These are phyloP conservation scores for Lophiotrema nucula DNA, from an alignment of 495 filamentous ascomycete genomes.

Conservation along the genomic window DNA sequence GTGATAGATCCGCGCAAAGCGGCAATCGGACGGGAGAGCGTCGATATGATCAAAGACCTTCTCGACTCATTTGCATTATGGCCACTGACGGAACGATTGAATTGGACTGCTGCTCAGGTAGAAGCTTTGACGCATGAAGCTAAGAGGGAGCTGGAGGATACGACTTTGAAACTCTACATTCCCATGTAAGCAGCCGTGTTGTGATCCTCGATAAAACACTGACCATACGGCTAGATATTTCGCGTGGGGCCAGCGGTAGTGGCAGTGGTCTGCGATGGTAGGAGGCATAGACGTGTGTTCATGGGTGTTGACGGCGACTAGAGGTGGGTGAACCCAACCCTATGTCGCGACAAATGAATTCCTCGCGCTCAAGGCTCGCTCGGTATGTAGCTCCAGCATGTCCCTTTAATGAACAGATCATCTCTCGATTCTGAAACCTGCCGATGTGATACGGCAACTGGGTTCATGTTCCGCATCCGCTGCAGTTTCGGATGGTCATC, in stretches of 20 bases:
- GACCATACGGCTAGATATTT: slow-evolving; percentile 22
- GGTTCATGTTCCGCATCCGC: too few species aligned
- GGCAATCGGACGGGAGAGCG: slow-evolving; percentile 27
- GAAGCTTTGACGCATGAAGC: slow-evolving; percentile 29
- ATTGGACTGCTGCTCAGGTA: slow-evolving; percentile 33
- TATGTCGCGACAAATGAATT: too few species aligned
- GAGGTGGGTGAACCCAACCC: too few species aligned
- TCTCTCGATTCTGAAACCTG: too few species aligned
- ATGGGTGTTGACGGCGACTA: too few species aligned
- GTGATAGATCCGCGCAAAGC: slow-evolving; percentile 23
- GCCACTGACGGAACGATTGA: slow-evolving; percentile 33
- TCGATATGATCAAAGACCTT: slow-evolving; percentile 31
- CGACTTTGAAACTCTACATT: slow-evolving; percentile 35
- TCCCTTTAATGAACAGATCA: too few species aligned
- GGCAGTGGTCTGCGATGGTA: slow-evolving; percentile 6
- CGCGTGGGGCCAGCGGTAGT: slow-evolving; percentile 31
- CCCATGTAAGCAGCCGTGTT: slow-evolving; percentile 32
- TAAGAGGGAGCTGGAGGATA: slow-evolving; percentile 28
- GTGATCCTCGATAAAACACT: not conserved
- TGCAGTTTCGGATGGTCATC: too few species aligned
- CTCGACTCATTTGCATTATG: slow-evolving; percentile 37
- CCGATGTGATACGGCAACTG: too few species aligned
- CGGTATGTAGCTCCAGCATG: too few species aligned
- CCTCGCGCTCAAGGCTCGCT: too few species aligned
- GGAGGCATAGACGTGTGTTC: too few species aligned